Evolutionary conservation across 768 basidiomycete genomes (phyloP).

Genomic region (Sistotremastrum suecicum): DNA sequence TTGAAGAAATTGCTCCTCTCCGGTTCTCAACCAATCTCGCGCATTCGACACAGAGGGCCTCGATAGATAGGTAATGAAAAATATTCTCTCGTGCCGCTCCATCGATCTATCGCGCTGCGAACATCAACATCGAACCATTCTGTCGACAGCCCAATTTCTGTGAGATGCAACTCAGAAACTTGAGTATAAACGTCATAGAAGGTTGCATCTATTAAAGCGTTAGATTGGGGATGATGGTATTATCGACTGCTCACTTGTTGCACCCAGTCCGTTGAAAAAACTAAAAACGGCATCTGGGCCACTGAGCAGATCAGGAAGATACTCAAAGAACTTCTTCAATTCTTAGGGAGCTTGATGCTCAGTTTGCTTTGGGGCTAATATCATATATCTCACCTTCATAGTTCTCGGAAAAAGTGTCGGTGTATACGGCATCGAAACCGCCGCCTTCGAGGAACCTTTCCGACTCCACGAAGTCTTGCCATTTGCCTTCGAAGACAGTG

Average conservation of each 20-base stretch:
- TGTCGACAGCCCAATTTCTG: slow-evolving; percentile 66
- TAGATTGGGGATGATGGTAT: background rate
- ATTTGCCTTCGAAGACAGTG: slow-evolving; percentile 74
- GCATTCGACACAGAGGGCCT: slow-evolving; percentile 13
- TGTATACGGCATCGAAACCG: slow-evolving; percentile 82
- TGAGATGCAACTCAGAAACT: slow-evolving; percentile 73
- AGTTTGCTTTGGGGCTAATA: background rate
- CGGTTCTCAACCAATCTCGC: background rate
- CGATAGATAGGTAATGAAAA: slow-evolving; percentile 67
- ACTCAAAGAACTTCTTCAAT: slow-evolving; percentile 69
- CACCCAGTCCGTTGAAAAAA: slow-evolving; percentile 96
- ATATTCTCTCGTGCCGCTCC: slow-evolving; percentile 67
- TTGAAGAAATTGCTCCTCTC: too few species aligned
- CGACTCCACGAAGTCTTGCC: slow-evolving; percentile 74
- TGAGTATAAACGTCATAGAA: slow-evolving; percentile 89
- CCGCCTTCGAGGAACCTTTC: slow-evolving; percentile 45
- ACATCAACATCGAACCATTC: slow-evolving; percentile 77
- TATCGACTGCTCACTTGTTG: slow-evolving; percentile 52
- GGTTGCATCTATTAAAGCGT: slow-evolving; percentile 43
- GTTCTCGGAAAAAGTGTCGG: slow-evolving; percentile 86
- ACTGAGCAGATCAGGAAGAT: slow-evolving; percentile 60
- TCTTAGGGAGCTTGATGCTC: slow-evolving; percentile 19
- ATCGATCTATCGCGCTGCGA: slow-evolving; percentile 41
- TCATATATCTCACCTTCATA: slow-evolving; percentile 42
- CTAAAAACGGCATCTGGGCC: slow-evolving; percentile 71